phyloP scores from a whole-genome alignment of 2,329 filamentous ascomycete genomes.

The Harringtonia lauricola region DNA sequence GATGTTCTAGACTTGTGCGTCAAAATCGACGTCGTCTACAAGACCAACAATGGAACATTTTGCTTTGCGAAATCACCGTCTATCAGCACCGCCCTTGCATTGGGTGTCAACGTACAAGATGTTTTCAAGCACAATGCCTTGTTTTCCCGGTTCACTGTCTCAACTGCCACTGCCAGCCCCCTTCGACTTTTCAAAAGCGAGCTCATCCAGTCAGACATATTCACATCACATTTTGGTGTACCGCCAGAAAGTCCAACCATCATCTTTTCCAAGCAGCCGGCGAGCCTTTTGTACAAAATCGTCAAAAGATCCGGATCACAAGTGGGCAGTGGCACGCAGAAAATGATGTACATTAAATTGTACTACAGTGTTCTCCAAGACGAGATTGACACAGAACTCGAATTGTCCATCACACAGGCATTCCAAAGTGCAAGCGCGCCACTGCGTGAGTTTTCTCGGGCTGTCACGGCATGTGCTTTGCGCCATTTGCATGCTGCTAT shows the following conservation, averaged over 20 bases:
- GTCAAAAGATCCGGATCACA: conserved; percentile 34
- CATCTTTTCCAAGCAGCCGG: conserved; percentile 72
- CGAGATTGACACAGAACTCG: conserved; percentile 48
- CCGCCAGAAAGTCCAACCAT: conserved; percentile 41
- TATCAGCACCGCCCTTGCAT: conserved; percentile 63
- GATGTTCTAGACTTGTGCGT: conserved; percentile 60
- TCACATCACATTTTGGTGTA: conserved; percentile 50
- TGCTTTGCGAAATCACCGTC: conserved; percentile 50
- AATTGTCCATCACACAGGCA: conserved; percentile 29
- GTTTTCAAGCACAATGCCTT: conserved; percentile 76
- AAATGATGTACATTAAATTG: conserved; percentile 56
- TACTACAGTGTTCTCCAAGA: conserved; percentile 69
- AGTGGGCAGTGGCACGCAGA: conserved; percentile 23
- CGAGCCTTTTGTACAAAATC: conserved; percentile 72
- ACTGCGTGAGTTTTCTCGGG: conserved; percentile 2
- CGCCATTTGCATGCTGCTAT: conserved; percentile 31
- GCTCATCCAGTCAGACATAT: conserved; percentile 59
- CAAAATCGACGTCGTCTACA: conserved; percentile 66
- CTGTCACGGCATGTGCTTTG: conserved; percentile 25
- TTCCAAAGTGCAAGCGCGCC: conserved; percentile 18
- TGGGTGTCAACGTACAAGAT: conserved; percentile 95
- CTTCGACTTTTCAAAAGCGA: conserved; percentile 61
- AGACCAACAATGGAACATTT: conserved; percentile 54
- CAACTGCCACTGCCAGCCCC: conserved; percentile 65
- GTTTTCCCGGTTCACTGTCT: conserved; percentile 85